Evolutionary conservation across 768 basidiomycete species (phyloP).

Genomic region (Ramaria sp.): DNA sequence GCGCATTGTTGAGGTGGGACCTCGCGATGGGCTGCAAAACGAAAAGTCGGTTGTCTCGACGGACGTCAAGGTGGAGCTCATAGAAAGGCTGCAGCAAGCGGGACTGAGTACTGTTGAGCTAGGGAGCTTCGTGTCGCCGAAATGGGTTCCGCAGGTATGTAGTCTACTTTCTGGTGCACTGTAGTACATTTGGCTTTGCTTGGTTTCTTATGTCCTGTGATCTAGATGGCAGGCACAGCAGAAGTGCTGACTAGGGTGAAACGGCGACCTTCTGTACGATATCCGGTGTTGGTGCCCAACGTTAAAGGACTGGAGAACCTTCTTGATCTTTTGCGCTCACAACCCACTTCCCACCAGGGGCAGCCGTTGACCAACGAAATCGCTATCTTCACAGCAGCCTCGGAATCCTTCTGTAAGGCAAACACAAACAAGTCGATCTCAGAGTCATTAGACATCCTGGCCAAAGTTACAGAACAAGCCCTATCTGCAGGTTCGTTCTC

Average conservation of each 20-base stretch:
- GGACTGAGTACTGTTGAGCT: constrained; percentile 67
- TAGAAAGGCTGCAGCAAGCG: constrained; percentile 59
- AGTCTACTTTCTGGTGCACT: neutral
- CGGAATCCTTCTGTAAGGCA: constrained; percentile 75
- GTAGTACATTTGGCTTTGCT: neutral
- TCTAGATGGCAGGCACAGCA: constrained; percentile 79
- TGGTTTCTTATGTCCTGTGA: neutral
- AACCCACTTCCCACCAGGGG: constrained; percentile 20
- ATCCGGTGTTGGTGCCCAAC: constrained; percentile 78
- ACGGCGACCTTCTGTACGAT: constrained; percentile 42
- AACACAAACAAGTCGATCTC: constrained; percentile 72
- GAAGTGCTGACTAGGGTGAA: constrained; percentile 56
- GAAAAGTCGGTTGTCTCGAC: constrained; percentile 65
- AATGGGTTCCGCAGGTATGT: constrained; percentile 84
- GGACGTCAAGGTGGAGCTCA: constrained; percentile 66
- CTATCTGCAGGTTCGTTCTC: constrained; percentile 25
- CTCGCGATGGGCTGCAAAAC: constrained; percentile 88
- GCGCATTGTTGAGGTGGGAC: constrained; percentile 79
- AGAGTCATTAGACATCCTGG: constrained; percentile 57
- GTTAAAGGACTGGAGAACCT: constrained; percentile 64
- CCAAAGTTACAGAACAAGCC: constrained; percentile 51
- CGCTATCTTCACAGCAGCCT: constrained; percentile 80
- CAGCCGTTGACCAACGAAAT: constrained; percentile 68
- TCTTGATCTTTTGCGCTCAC: constrained; percentile 37
- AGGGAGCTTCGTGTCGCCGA: constrained; percentile 87